A percentile compares a stretch with the other conserved stretches of the same genome.
These are phyloP conservation scores for Rostrohypoxylon terebratum DNA, from an alignment of 495 filamentous ascomycete genomes.

Conservation along the genomic window DNA sequence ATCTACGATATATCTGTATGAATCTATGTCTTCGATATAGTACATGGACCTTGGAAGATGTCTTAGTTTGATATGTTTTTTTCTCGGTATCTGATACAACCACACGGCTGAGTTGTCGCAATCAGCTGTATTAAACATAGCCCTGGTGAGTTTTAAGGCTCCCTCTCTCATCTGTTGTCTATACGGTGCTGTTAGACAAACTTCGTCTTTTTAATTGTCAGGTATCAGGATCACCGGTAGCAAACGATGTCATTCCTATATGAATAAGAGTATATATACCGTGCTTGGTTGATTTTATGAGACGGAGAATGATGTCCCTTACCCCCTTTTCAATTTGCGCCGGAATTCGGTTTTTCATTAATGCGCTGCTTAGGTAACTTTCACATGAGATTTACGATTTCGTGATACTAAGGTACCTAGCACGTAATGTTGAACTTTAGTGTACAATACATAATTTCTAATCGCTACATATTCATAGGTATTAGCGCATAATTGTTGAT, in stretches of 20 bases:
- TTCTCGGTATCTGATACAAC: background rate
- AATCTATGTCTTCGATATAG: background rate
- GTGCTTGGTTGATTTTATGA: background rate
- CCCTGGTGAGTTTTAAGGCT: too few species aligned
- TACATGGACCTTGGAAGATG: background rate
- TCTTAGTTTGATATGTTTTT: slow-evolving; percentile 12
- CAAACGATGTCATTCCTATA: background rate
- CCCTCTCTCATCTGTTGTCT: background rate
- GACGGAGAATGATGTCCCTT: background rate
- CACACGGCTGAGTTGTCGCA: slow-evolving; percentile 8
- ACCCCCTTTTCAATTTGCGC: background rate
- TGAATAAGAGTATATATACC: background rate
- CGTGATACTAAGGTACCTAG: slow-evolving; percentile 4
- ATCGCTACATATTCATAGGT: background rate
- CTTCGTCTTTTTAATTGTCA: background rate
- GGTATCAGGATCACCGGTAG: background rate
- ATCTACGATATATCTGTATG: background rate
- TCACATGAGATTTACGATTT: slow-evolving; percentile 1
- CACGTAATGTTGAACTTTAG: background rate
- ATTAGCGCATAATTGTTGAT: slow-evolving; percentile 12
- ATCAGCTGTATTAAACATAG: background rate
- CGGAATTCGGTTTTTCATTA: slow-evolving; percentile 36
- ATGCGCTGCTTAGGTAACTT: slow-evolving; percentile 23
- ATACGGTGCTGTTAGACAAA: background rate
- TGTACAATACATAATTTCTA: background rate